Base-by-base conservation (phyloP, 2,329 filamentous ascomycete species). In the Alternaria rosae region DNA sequence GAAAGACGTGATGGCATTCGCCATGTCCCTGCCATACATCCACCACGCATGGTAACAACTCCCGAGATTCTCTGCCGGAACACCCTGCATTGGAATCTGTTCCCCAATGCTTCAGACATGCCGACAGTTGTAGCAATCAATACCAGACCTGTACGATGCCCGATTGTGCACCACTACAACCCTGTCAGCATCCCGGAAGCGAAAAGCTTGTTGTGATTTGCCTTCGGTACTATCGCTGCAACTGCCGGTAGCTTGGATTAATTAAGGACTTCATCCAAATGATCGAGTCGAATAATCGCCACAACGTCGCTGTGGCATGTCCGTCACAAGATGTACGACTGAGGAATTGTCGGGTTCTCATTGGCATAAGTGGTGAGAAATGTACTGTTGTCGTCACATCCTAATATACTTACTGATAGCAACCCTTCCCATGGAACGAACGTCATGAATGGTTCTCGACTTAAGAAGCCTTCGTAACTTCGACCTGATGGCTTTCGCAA, bases 201-300 rank as follows among this genome's bases (percentile, higher is more conserved):
- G 47, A 51, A 45, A 51, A 51, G 47, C 38, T 58, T 45, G 48
- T 35, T 32, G 3, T 15, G 15, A 15, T 23, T 60, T 59, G 65
- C 64, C 58, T 63, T 67, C 67, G 67, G 66, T 63, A 69, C 54
- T 70, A 44, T 62, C 57, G 59, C 48, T 20, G 41, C 65, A 70
- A 69, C 65, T 71, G 59, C 66, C 65, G 69, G 59, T 53, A 50
- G 52, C 51, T 28, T 32, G 38, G 30, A 42, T 60, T 70, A 44
- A 72, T 74, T 70, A 62, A 56, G n/a, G 28, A 28, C 17, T 62
- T 66, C 61, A 67, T 64, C 61, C 57, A 61, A 50, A 56, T 47
- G 17, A 54, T 38, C n/a, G 55, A 20, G 17, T 38, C 26, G 7
- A 28, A 6, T 15, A 21, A n/a, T 11, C 41, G 47, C 15, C 38